Evolutionary conservation across 495 filamentous ascomycete species (phyloP).

Genomic region (Terfezia claveryi): DNA sequence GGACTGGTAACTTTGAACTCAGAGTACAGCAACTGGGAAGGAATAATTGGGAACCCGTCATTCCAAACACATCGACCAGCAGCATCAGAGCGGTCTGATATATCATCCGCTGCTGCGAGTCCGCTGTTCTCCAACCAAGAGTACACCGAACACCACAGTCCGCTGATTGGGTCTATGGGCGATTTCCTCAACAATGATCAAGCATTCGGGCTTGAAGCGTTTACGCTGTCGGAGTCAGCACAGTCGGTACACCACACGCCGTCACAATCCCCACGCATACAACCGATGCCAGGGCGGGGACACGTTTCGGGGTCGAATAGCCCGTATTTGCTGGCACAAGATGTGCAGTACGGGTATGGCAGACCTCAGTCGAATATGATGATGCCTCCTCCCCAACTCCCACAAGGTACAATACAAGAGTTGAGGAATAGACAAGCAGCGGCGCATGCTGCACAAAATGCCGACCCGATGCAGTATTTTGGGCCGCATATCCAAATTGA

Average conservation of each 20-base stretch:
- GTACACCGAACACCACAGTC: slow-evolving; percentile 38
- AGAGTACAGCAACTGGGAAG: slow-evolving; percentile 46
- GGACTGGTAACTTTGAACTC: slow-evolving; percentile 42
- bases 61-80: slow-evolving; percentile 62
- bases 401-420: slow-evolving; percentile 25
- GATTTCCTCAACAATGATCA: slow-evolving; percentile 46
- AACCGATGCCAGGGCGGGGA: slow-evolving; percentile 21
- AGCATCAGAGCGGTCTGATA: slow-evolving; percentile 79
- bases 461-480: slow-evolving; percentile 41
- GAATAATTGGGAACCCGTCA: slow-evolving; percentile 35
- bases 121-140: slow-evolving; percentile 63
- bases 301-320: slow-evolving; percentile 26
- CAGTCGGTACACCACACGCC: slow-evolving; percentile 17
- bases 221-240: slow-evolving; percentile 19
- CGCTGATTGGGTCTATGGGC: slow-evolving; percentile 54
- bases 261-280: slow-evolving; percentile 11
- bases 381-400: slow-evolving; percentile 31
- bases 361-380: slow-evolving; percentile 25
- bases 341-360: slow-evolving; percentile 31
- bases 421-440: slow-evolving; percentile 28
- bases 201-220: slow-evolving; percentile 4
- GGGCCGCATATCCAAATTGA: slow-evolving; percentile 85
- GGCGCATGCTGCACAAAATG: slow-evolving; percentile 22
- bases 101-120: slow-evolving; percentile 53
- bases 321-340: slow-evolving; percentile 44